These are phyloP conservation scores for Podila clonocystis DNA, from an alignment of 192 early-diverging fungal species.

Conservation along the genomic window DNA sequence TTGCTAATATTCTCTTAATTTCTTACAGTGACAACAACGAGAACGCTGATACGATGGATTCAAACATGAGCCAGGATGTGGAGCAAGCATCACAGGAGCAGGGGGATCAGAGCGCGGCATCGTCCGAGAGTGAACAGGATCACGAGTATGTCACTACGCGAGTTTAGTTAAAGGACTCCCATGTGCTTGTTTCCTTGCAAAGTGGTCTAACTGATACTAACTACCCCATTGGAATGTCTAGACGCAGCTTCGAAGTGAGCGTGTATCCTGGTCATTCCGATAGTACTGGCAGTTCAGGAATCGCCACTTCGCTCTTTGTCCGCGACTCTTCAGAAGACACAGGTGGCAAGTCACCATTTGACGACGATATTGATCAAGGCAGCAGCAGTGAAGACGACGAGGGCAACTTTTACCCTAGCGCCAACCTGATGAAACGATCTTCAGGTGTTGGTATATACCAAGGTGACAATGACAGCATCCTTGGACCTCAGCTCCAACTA, in stretches of 20 bases:
- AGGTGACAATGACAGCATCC: not conserved
- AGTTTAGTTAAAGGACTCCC: not conserved
- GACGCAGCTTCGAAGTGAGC: constrained; percentile 45
- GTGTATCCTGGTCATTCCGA: constrained; percentile 22
- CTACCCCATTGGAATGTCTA: not conserved
- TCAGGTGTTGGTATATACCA: constrained; percentile 26
- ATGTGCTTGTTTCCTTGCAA: not conserved
- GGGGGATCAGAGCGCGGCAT: constrained; percentile 1
- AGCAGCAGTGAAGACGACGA: constrained; percentile 43
- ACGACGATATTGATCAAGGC: constrained; percentile 18
- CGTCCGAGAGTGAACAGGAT: constrained; percentile 30
- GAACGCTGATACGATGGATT: constrained; percentile 9
- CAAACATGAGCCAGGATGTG: not conserved
- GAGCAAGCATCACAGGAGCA: not conserved
- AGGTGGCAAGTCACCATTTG: constrained; percentile 23
- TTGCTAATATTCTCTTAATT: no score
- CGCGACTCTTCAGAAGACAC: not conserved
- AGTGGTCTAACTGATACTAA: no score
- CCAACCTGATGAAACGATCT: constrained; percentile 25
- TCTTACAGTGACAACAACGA: not conserved
- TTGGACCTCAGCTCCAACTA: constrained; percentile 18
- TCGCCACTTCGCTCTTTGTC: not conserved
- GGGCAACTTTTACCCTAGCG: constrained; percentile 16
- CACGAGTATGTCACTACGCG: not conserved
- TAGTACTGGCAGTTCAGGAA: constrained; percentile 24